Percentiles rank a stretch among this genome's conserved stretches.
These are phyloP conservation scores for Aspergillus puulaauensis DNA, from an alignment of 2,329 filamentous ascomycete genomes.

Conservation along the genomic window DNA sequence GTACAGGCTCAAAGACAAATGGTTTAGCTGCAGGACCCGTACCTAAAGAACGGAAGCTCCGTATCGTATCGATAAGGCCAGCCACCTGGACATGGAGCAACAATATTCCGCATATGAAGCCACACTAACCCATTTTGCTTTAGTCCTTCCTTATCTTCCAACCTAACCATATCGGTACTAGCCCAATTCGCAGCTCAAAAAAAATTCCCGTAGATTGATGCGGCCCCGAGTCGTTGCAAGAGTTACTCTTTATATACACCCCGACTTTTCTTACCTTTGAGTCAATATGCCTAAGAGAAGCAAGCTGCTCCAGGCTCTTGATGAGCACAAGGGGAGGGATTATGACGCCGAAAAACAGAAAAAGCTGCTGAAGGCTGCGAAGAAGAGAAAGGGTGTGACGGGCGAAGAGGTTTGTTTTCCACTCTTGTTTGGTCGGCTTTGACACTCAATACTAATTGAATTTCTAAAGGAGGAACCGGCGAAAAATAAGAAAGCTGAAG, in stretches of 20 bases:
- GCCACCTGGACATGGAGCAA: constrained; percentile 22
- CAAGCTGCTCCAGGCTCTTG: constrained; percentile 59
- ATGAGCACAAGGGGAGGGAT: constrained; percentile 61
- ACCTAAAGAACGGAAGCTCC: background rate
- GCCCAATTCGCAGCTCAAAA: constrained; percentile 8
- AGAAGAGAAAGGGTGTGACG: constrained; percentile 45
- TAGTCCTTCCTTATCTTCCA: constrained; percentile 19
- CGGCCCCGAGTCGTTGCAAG: background rate
- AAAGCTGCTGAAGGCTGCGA: constrained; percentile 57
- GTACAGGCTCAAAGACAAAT: background rate
- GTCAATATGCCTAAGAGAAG: constrained; percentile 52
- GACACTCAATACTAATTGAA: background rate
- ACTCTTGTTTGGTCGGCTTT: background rate
- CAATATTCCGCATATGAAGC: constrained; percentile 9
- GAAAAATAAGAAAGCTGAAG: constrained; percentile 8
- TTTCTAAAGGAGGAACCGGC: background rate
- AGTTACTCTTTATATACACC: background rate
- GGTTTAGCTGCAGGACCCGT: background rate
- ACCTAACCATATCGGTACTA: constrained; percentile 3
- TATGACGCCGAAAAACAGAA: constrained; percentile 76
- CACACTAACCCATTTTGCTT: constrained; percentile 11
- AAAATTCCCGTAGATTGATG: constrained; percentile 11
- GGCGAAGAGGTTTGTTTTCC: constrained; percentile 15
- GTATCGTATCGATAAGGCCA: constrained; percentile 5
- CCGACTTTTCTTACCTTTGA: background rate